These are phyloP conservation scores for Ceratobasidium sp. DNA, from an alignment of 1,284 basidiomycete genomes.

Conservation along the genomic window DNA sequence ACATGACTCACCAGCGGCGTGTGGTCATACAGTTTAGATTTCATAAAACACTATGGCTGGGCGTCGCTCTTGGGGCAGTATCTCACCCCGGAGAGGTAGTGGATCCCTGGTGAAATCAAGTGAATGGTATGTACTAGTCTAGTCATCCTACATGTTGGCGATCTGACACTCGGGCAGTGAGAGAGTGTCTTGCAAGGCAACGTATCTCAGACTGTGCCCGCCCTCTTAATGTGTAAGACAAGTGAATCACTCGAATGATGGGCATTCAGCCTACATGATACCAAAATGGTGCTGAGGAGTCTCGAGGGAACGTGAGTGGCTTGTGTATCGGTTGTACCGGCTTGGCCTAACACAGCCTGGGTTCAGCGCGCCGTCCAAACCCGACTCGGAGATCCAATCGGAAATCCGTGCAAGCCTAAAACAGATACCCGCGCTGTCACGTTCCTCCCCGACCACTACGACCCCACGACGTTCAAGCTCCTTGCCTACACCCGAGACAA, in stretches of 20 bases:
- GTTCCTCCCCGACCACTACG: constrained; percentile 41
- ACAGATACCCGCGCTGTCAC: constrained; percentile 76
- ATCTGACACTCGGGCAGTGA: constrained; percentile 47
- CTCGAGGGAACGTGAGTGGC: constrained; percentile 45
- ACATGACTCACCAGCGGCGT: too few relatives aligned
- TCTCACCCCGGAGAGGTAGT: constrained; percentile 91
- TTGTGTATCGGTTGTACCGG: constrained; percentile 37
- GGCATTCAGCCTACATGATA: constrained; percentile 95
- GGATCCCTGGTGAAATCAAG: constrained; percentile 87
- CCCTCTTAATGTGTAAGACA: constrained; percentile 94
- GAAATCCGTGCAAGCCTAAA: constrained; percentile 98
- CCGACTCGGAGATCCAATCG: constrained; percentile 92
- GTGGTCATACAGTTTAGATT: too few relatives aligned
- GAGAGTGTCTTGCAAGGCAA: constrained; percentile 92
- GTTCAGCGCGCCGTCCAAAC: constrained; percentile 61
- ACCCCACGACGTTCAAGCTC: constrained; percentile 53
- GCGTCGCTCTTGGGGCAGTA: constrained; percentile 95
- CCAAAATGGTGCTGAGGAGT: constrained; percentile 53
- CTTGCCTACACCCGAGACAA: constrained; percentile 57
- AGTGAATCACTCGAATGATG: constrained; percentile 92
- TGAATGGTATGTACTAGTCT: constrained; percentile 70
- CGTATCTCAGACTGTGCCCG: constrained; percentile 91
- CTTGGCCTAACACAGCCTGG: constrained; percentile 19
- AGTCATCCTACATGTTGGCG: background rate
- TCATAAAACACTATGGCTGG: constrained; percentile 98